These are phyloP conservation scores for Podospora australis DNA, from an alignment of 495 filamentous ascomycete species.

Conservation along the genomic window DNA sequence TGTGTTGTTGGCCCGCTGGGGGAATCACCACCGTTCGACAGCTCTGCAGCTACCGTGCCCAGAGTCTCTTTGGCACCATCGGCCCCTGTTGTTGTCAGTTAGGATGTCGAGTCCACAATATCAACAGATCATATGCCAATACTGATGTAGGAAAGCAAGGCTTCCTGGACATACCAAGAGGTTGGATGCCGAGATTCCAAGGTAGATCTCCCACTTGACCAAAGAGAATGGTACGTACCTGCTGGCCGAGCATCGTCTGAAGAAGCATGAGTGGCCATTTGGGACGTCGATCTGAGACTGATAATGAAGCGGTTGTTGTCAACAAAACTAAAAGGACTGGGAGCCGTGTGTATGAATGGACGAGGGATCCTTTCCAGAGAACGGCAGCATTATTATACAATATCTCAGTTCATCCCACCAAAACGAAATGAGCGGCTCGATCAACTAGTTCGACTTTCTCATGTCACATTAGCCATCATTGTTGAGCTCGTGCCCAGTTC, in stretches of 20 bases:
- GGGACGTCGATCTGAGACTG: conserved; percentile 11
- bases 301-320: conserved; percentile 6
- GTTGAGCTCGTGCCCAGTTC: background rate
- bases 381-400: background rate
- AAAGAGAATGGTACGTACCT: conserved; percentile 15
- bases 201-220: too few relatives aligned
- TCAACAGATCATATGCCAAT: too few relatives aligned
- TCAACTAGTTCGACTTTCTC: background rate
- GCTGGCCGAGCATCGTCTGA: conserved; percentile 9
- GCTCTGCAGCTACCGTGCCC: conserved; percentile 13
- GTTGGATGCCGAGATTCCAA: background rate
- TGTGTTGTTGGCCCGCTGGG: background rate
- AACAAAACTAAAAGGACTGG: background rate
- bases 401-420: background rate
- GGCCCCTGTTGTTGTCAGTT: background rate
- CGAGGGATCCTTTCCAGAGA: conserved; percentile 7
- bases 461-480: background rate
- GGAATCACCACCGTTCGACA: background rate
- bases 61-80: conserved; percentile 4
- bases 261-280: conserved; percentile 13
- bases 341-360: background rate
- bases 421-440: background rate
- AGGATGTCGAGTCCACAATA: background rate
- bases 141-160: too few relatives aligned
- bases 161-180: background rate